These are phyloP conservation scores for Phaffia rhodozyma DNA, from an alignment of 1,284 basidiomycete genomes.

Conservation along the genomic window DNA sequence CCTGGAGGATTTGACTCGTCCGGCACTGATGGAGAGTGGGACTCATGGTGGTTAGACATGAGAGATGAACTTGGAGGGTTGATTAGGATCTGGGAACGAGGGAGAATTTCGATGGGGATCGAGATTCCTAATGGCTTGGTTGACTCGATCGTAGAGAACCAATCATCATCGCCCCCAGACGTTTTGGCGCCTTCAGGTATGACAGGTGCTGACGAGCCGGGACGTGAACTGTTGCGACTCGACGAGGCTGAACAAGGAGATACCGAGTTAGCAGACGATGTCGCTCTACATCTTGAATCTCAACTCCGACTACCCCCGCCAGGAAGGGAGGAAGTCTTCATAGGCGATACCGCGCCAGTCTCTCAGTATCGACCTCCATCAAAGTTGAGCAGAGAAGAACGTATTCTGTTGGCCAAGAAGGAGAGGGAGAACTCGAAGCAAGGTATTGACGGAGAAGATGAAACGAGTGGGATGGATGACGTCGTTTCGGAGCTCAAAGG, in stretches of 20 bases:
- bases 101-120: neutral
- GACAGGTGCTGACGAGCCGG: too few species aligned
- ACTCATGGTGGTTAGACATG: slow-evolving; percentile 6
- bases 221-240: too few species aligned
- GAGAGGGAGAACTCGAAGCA: neutral
- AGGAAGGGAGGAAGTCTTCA: slow-evolving; percentile 12
- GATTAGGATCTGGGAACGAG: slow-evolving; percentile 12
- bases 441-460: neutral
- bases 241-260: neutral
- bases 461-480: slow-evolving; percentile 5
- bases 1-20: neutral
- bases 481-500: slow-evolving; percentile 17
- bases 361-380: neutral
- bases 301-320: slow-evolving; percentile 18
- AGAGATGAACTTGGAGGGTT: slow-evolving; percentile 10
- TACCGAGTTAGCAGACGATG: slow-evolving; percentile 17
- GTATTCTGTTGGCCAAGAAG: slow-evolving; percentile 5
- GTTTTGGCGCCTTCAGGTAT: too few species aligned
- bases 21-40: slow-evolving; percentile 1
- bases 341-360: neutral
- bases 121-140: neutral
- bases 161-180: neutral
- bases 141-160: neutral
- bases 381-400: slow-evolving; percentile 2
- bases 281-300: slow-evolving; percentile 24